phyloP scores from a whole-genome alignment of 179 eudicot species.

The Silene vulgaris region DNA sequence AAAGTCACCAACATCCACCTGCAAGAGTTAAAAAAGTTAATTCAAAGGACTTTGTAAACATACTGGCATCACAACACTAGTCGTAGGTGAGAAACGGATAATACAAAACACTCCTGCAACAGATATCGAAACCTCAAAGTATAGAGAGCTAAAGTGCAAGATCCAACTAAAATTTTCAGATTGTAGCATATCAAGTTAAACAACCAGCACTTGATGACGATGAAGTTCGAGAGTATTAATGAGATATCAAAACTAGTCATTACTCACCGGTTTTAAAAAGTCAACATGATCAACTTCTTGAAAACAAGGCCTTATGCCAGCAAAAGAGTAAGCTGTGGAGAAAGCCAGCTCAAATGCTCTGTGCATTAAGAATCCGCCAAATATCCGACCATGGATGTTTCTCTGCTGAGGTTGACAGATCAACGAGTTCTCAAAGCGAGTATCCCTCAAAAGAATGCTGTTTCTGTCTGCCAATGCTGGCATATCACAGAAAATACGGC shows the following conservation, averaged over 20 bases:
- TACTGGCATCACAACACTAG: too few relatives aligned
- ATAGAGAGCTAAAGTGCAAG: too few relatives aligned
- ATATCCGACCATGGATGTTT: conserved; percentile 91
- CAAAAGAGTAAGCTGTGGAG: conserved; percentile 84
- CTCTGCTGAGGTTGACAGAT: conserved; percentile 98
- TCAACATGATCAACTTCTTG: conserved; percentile 97
- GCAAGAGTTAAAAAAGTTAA: conserved; percentile 23
- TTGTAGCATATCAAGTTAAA: background rate
- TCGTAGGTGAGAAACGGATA: too few relatives aligned
- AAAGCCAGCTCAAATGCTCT: conserved; percentile 93
- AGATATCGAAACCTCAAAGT: too few relatives aligned
- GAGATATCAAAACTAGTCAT: background rate
- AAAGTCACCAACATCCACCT: conserved; percentile 98
- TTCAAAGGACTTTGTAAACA: background rate
- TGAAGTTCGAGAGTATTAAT: background rate
- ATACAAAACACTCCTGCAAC: too few relatives aligned
- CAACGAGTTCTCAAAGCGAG: conserved; percentile 79
- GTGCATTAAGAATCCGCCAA: conserved; percentile 98
- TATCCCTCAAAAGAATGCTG: conserved; percentile 85
- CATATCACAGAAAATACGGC: conserved; percentile 92
- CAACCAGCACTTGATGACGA: background rate
- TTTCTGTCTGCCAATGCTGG: conserved; percentile 98
- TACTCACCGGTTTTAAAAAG: conserved; percentile 83
- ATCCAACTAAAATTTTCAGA: too few relatives aligned
- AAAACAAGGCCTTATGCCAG: conserved; percentile 77